Evolutionary conservation across 768 basidiomycete genomes (phyloP), one percentile per base, ranked within the genome.

Genomic region (Phallus indusiatus): DNA sequence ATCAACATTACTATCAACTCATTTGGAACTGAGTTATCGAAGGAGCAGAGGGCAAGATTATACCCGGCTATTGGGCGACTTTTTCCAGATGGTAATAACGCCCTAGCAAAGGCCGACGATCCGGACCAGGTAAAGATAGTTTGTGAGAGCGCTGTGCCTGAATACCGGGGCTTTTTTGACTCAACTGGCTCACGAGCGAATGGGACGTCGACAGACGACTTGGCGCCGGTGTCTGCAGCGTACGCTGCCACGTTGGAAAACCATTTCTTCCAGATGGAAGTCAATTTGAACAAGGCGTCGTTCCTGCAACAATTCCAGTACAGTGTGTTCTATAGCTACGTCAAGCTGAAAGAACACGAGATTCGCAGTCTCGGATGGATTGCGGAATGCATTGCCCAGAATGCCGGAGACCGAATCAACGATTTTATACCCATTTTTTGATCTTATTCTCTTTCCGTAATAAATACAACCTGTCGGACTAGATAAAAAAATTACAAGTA

Each of bases 1-100:
- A 87, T 98, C 71, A 99, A 98, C 76, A 97, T 99, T 73, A 96
- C 96, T 35, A 90, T 99, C 77, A 99, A 99, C 78, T 98, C 96
- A 12, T 95, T 98, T 74, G 88, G 87, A 61, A 97, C 96, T 4
- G 92, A 93, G 66, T 81, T 99, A 60, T 79, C 87, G 46, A 99
- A 99, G 72, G 96, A 99, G 68, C 87, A 91, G 65, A 88, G 96
- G 36, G 92, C 94, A 14, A 85, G 85, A 67, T 82, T 99, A 42
- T 98, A 95, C 80, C 96, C 96, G 5, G 79, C 87, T 16, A 90
- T 98, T 61, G 96, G 96, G 17, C 83, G 89, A 56, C 80, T 99
- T 53, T 98, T 85, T 77, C 96, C 95, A 1, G 93, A 88, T 66
- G 96, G 96, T 54, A 97, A 98, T 74, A 94, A 95, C 67, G 81